Evolutionary conservation across 1,284 basidiomycete species (phyloP), one percentile per base, ranked within the genome.

Genomic region (Takashimella tepidaria): DNA sequence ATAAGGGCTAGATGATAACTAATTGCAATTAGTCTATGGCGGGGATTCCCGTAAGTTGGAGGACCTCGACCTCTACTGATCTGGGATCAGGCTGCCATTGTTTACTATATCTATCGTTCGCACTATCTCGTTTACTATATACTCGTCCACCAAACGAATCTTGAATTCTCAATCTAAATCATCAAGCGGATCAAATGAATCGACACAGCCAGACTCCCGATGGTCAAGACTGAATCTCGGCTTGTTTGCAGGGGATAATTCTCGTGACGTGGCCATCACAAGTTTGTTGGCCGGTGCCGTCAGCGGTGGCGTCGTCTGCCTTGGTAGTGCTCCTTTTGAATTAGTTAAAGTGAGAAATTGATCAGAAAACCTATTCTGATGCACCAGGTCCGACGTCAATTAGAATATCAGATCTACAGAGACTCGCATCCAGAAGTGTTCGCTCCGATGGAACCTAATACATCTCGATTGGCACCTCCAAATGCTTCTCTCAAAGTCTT

Each of bases 101-200:
- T 83, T 95, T 75, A 97, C 95, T 5, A 98, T 98, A 66, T 93
- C 92, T 5, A 92, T 95, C 69, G 93, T 98, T 68, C 88, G 93
- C 81, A 78, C 81, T 79, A 88, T 70, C 25, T 93, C 90, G 47
- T 96, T 97, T 76, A 92, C 89, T 13, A 95, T 97, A 64, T 97
- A 96, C 74, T 89, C 85, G 50, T 81, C 84, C 46, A 92, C 90
- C 49, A 96, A 93, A 77, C 85, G 89, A 58, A 80, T 82, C 61
- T 86, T 89, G 63, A 83, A 84, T 51, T 55, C 65, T n/a, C 45
- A 49, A 6, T 61, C 60, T 51, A 80, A 41, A 22, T 21, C 45
- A 1, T n/a, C 40, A 44, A 3, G 48, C 13, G 13, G 51, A 16
- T 48, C 45, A 37, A 37, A 16, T n/a, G n/a, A n/a, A n/a, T n/a